Base-by-base conservation (phyloP, 306 rosid species). In the Cicer cuneatum region DNA sequence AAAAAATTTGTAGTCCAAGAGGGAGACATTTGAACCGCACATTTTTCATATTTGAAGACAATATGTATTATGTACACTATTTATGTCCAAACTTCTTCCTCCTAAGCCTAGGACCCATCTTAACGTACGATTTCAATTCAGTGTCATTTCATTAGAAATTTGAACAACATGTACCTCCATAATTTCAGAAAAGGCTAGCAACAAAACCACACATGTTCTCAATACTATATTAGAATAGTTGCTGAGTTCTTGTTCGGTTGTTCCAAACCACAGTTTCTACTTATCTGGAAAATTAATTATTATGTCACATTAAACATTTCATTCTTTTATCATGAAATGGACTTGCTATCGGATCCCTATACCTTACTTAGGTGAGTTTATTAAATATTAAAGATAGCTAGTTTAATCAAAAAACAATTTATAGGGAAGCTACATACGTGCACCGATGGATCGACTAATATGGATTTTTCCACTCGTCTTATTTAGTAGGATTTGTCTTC, bases 31-130 rank as follows among this genome's bases (percentile, higher is more conserved):
- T 45, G 80, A 60, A 60, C 77, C 61, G 35, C 69, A 68, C 42
- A 74, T 74, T 74, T 74, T 74, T 80, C 80, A 60, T 72, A 80
- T 69, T 52, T 69, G 80, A 74, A 74, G 84, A 69, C 84, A 80
- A 68, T 49, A 14, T 6, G 21, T 49, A 49, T 24, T 79, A 3
- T 71, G 59, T 78, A 78, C 77, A 71, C 78, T 33, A 48, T 71
- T 57, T 10, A 38, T 71, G 78, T 45, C 73, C 60, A 67, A 74
- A 74, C 49, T 60, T 79, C 76, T 60, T 59, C 67, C 54, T 16
- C 37, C 51, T 59, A 45, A 73, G 10, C 39, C 24, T 73, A 41
- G 49, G 80, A 39, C 80, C 79, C 83, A 39, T 73, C 64, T 58
- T 39, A 33, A 8, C 18, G 39, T 48, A 66, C 18, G 60, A 66